These are phyloP conservation scores for Tolypocladium tropicale DNA, from an alignment of 2,329 filamentous ascomycete genomes.

Conservation along the genomic window DNA sequence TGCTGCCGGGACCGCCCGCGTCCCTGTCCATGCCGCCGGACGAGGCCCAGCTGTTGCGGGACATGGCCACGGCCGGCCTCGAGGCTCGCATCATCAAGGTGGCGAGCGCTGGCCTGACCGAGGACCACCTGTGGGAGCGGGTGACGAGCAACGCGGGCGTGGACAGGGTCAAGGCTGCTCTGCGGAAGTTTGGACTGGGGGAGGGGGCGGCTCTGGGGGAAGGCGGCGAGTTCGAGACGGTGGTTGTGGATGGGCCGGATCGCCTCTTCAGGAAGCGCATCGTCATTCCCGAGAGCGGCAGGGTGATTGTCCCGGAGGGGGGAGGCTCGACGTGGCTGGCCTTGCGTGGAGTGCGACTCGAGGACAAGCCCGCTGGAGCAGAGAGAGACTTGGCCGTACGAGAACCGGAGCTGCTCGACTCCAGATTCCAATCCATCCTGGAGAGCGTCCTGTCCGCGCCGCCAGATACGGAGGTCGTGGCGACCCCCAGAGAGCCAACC, in stretches of 20 bases:
- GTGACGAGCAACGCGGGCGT: slow-evolving; percentile 50
- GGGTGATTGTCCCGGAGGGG: slow-evolving; percentile 50
- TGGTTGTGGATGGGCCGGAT: slow-evolving; percentile 71
- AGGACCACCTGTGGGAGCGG: slow-evolving; percentile 69
- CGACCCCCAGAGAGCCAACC: not conserved
- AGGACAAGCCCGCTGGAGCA: slow-evolving; percentile 23
- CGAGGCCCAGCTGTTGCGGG: slow-evolving; percentile 55
- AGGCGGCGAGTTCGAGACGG: slow-evolving; percentile 91
- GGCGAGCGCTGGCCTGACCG: slow-evolving; percentile 79
- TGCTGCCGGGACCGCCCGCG: slow-evolving; percentile 41
- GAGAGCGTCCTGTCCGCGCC: slow-evolving; percentile 13
- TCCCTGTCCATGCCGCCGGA: slow-evolving; percentile 13
- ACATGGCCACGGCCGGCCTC: slow-evolving; percentile 70
- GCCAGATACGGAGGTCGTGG: not conserved
- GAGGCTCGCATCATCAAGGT: slow-evolving; percentile 94
- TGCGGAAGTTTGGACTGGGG: slow-evolving; percentile 56
- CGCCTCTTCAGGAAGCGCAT: slow-evolving; percentile 65
- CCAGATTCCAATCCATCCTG: slow-evolving; percentile 38
- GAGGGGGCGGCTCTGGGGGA: slow-evolving; percentile 75
- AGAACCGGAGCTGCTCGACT: slow-evolving; percentile 58
- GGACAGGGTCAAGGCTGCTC: slow-evolving; percentile 36
- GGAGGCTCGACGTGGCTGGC: slow-evolving; percentile 69
- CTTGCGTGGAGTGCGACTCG: slow-evolving; percentile 46
- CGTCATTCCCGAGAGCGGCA: slow-evolving; percentile 43
- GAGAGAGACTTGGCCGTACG: slow-evolving; percentile 25